Conservation (phyloP, 192 early-diverging fungal genomes). For the Entomortierella lignicola region DNA sequence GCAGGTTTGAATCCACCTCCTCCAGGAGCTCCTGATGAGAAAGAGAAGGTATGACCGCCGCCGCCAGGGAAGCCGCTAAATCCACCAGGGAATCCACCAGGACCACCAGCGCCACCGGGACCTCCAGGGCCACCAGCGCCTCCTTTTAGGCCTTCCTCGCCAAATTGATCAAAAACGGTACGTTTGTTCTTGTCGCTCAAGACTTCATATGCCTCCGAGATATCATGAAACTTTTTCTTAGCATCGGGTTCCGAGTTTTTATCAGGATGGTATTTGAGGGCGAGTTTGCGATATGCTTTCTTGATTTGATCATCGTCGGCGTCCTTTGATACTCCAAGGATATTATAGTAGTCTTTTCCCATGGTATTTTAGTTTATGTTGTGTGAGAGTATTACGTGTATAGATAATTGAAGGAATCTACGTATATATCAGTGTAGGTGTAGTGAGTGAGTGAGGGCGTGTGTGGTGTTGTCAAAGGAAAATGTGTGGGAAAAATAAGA, state of each 20-base stretch:
- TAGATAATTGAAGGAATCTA: not conserved
- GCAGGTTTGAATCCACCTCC: constrained; percentile 73
- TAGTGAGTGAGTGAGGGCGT: not conserved
- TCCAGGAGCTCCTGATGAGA: constrained; percentile 56
- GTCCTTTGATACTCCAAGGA: constrained; percentile 68
- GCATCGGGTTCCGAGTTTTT: constrained; percentile 62
- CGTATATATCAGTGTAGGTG: not conserved
- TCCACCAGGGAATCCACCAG: constrained; percentile 68
- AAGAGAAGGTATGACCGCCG: constrained; percentile 76
- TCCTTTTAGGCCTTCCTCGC: constrained; percentile 94
- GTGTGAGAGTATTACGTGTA: not conserved
- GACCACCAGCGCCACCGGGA: constrained; percentile 65
- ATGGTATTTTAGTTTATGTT: constrained; percentile 18
- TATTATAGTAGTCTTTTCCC: constrained; percentile 72
- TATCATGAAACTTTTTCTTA: constrained; percentile 93
- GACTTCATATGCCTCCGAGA: constrained; percentile 97
- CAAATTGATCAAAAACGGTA: constrained; percentile 94
- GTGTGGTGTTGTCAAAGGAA: not conserved
- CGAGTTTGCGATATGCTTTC: constrained; percentile 77
- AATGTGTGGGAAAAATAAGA: too few species aligned
- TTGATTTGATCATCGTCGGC: constrained; percentile 79
- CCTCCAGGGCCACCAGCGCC: constrained; percentile 68
- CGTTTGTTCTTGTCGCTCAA: constrained; percentile 94
- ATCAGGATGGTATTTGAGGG: constrained; percentile 81
- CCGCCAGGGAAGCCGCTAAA: constrained; percentile 65